Percentiles rank a stretch among this genome's conserved stretches.
phyloP scores from a whole-genome alignment of 148 eudicot genomes.

The Pharnaceum exiguum region DNA sequence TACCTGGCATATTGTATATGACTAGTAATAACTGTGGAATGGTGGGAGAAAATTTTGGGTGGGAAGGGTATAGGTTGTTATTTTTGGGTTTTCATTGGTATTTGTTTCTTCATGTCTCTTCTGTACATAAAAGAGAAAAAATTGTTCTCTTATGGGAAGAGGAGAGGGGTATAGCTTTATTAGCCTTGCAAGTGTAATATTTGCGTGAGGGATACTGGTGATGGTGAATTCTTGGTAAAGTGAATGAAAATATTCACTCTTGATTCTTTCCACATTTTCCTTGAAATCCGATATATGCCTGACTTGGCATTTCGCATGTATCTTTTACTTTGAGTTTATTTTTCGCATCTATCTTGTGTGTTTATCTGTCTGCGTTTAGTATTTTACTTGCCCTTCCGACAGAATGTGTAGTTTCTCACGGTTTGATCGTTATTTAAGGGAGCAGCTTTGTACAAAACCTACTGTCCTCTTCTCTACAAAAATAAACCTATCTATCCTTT shows the following conservation, averaged over 20 bases:
- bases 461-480: too few species aligned
- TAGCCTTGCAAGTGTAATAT: conserved; percentile 15
- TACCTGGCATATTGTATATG: conserved; percentile 26
- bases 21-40: conserved; percentile 10
- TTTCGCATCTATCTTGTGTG: conserved; percentile 8
- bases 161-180: conserved; percentile 14
- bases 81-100: not conserved
- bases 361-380: too few species aligned
- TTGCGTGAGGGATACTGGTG: not conserved
- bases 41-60: conserved; percentile 15
- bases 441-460: too few species aligned
- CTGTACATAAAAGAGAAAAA: conserved; percentile 19
- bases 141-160: conserved; percentile 10
- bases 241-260: conserved; percentile 29
- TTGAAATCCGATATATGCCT: too few species aligned
- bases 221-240: conserved; percentile 16
- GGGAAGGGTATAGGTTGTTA: conserved; percentile 25
- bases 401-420: too few species aligned
- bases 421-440: too few species aligned
- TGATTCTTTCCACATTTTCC: conserved; percentile 20
- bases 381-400: too few species aligned
- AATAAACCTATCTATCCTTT: too few species aligned
- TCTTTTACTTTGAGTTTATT: not conserved
- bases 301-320: too few species aligned
- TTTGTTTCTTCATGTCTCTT: not conserved